Conservation (phyloP, 192 early-diverging fungal species). For the Coemansia sp. region DNA sequence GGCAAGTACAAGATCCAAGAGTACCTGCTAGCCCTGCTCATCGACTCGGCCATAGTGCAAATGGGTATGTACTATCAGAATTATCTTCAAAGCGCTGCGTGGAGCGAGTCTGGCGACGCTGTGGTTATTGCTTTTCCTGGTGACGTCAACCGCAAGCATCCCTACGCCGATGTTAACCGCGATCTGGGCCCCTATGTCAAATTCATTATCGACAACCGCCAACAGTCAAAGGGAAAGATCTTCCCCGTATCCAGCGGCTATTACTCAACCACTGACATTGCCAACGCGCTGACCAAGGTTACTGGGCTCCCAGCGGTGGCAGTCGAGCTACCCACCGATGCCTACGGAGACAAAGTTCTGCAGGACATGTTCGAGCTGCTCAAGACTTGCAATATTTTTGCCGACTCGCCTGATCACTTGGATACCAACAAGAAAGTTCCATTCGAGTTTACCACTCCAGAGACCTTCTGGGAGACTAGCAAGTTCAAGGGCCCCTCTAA, state of each 20-base stretch:
- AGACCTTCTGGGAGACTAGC: slow-evolving; percentile 20
- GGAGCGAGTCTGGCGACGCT: slow-evolving; percentile 12
- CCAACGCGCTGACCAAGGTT: slow-evolving; percentile 15
- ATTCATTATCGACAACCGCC: slow-evolving; percentile 17
- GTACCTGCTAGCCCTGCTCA: slow-evolving; percentile 3
- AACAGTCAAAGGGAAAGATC: neutral
- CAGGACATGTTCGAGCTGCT: slow-evolving; percentile 25
- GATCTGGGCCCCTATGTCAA: slow-evolving; percentile 22
- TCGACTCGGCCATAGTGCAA: slow-evolving; percentile 7
- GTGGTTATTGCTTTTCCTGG: slow-evolving; percentile 10
- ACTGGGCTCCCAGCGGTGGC: slow-evolving; percentile 10
- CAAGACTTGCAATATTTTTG: slow-evolving; percentile 16
- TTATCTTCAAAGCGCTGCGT: slow-evolving; percentile 8
- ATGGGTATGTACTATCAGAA: slow-evolving; percentile 25
- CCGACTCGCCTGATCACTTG: neutral
- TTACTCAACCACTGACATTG: slow-evolving; percentile 19
- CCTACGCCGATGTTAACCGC: slow-evolving; percentile 13
- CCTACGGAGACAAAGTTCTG: neutral
- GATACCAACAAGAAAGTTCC: slow-evolving; percentile 5
- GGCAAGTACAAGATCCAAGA: slow-evolving; percentile 26
- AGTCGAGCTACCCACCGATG: slow-evolving; percentile 7
- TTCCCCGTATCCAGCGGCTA: slow-evolving; percentile 16
- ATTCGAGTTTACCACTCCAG: slow-evolving; percentile 8
- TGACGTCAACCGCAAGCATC: slow-evolving; percentile 8
- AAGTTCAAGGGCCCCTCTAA: slow-evolving; percentile 17